Base-by-base conservation (phyloP, 73 alveolate genomes). In the Paramecium caudatum region DNA sequence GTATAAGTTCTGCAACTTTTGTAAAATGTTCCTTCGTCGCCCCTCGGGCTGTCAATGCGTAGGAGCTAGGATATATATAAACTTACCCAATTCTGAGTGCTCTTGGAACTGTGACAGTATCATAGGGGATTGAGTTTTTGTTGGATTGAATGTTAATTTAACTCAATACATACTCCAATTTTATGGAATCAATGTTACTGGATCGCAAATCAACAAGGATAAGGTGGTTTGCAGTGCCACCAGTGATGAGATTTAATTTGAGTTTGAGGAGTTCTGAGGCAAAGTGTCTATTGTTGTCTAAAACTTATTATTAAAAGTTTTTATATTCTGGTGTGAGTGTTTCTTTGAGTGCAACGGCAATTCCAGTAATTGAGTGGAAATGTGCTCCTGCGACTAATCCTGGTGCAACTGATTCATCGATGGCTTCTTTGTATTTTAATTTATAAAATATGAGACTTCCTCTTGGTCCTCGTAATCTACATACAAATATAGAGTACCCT, bases 141-240 rank as follows among this genome's bases (percentile, higher is more conserved):
- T 82, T 48, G 37, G 81, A 48, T 48, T 82, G 47, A 13, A 82
- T 82, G 47, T 82, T 61, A 0, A 82, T 65, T 47, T 25, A 47
- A 32, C 70, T 65, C 9, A 82, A 47, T 8, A 82, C 36, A 47
- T 43, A 45, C 13, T 48, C 47, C 55, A 82, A 33, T 47, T 82
- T 32, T 25, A 46, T 15, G 46, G 91, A 45, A 25, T 82, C 70
- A 46, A 82, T 47, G 47, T 65, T 65, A n/a, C 34, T 45, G 13
- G 62, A 45, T 49, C 70, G 46, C 32, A 82, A 82, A 36, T 82
- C 91, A 21, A 82, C 41, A 10, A 82, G 47, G 15, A 94, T 91
- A 34, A 94, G 82, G 78, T 94, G 98, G 92, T 94, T 94, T 61
- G 90, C 96, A 46, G 98, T 94, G 19, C 98, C 98, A 9, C 84